Evolutionary conservation across 1,284 basidiomycete genomes (phyloP), one percentile per base, ranked within the genome.

Genomic region (Flammula alnicola): DNA sequence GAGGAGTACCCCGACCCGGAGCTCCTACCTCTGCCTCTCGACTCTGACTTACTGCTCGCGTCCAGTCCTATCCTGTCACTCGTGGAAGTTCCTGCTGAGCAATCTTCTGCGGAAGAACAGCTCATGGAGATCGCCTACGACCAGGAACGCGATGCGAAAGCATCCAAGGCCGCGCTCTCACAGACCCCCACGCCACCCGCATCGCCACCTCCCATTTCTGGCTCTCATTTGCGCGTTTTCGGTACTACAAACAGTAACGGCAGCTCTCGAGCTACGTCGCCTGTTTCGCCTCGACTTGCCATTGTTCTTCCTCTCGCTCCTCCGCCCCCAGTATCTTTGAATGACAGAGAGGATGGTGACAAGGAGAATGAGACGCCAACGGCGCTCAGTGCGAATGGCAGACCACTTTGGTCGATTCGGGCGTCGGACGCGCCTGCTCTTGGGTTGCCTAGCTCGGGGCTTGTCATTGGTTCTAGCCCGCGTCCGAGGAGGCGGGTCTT

Each of bases 131-230:
- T n/a, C 5, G 3, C 10, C 12, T 10, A 12, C 19, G 46, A 49
- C 10, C 8, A 30, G 25, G 31, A 33, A 32, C 2, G 31, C 4
- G 10, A n/a, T 33, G 30, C 31, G 29, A 17, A 33, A 30, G 3
- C 29, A 43, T 10, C 29, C 11, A 37, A 27, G 22, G 29, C 30
- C 3, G 10, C 47, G 20, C 17, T 48, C 12, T 50, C 62, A 12
- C 68, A 70, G 39, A 69, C 57, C 7, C 68, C 67, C 7, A 70
- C 68, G 1, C 68, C 68, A 1, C 68, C 65, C 11, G 60, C 61
- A n/a, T 66, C 65, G 8, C 63, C 69, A 3, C 67, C 64, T 1
- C 39, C 54, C 27, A 19, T 49, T 36, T 38, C 29, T 44, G 14
- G 40, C 53, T 17, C 26, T 16, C 25, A 20, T 23, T 38, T 39